Conservation (phyloP, 179 eudicot genomes). For the Silene noctiflora region DNA sequence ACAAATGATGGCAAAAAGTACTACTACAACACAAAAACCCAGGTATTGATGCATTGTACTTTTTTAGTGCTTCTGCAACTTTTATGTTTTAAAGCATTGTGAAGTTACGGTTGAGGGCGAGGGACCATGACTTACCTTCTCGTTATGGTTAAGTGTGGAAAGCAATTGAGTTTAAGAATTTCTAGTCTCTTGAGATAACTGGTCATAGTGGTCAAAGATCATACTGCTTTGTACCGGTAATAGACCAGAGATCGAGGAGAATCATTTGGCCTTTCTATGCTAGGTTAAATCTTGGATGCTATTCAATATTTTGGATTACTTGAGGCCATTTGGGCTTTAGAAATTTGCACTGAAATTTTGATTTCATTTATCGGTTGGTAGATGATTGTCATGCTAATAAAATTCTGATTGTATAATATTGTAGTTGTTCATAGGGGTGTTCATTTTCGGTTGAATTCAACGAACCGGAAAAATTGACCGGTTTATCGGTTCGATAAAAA, state of each 20-base stretch:
- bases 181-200: background rate
- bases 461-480: too few species aligned
- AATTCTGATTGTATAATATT: background rate
- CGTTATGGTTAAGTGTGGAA: background rate
- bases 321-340: background rate
- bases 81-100: background rate
- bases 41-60: conserved; percentile 43
- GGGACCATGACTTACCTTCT: background rate
- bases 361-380: background rate
- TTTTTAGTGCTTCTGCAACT: background rate
- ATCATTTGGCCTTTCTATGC: background rate
- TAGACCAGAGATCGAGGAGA: background rate
- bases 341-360: background rate
- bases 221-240: background rate
- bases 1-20: conserved; percentile 94
- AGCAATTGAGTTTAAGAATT: background rate
- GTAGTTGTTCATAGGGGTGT: background rate
- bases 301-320: background rate
- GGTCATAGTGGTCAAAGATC: background rate
- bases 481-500: too few species aligned
- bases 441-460: too few species aligned
- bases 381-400: conserved; percentile 6
- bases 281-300: background rate
- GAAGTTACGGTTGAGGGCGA: background rate
- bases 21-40: conserved; percentile 75